These are phyloP conservation scores for Pleomassaria siparia DNA, from an alignment of 2,329 filamentous ascomycete genomes.

Conservation along the genomic window DNA sequence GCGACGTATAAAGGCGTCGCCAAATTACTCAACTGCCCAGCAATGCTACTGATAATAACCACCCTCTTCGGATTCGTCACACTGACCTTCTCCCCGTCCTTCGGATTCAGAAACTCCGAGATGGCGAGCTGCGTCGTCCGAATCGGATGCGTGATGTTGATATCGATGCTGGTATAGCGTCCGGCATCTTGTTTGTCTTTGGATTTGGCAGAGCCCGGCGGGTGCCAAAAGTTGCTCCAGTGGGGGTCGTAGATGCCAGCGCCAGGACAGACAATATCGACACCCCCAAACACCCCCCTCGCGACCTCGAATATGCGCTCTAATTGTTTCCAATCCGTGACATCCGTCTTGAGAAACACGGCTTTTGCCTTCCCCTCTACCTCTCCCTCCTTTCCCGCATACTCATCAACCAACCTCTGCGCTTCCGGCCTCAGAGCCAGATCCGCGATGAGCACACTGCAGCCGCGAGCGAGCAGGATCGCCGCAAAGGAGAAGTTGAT, in stretches of 20 bases:
- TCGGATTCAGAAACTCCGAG: slow-evolving; percentile 45
- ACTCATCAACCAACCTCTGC: slow-evolving; percentile 42
- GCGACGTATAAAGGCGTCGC: slow-evolving; percentile 49
- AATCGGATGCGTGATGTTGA: slow-evolving; percentile 53
- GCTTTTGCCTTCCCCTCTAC: slow-evolving; percentile 35
- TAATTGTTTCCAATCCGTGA: slow-evolving; percentile 40
- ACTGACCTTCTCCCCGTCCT: slow-evolving; percentile 35
- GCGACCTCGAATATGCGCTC: slow-evolving; percentile 35
- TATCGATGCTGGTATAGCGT: slow-evolving; percentile 43
- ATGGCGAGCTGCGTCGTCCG: slow-evolving; percentile 52
- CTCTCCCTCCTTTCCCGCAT: slow-evolving; percentile 25
- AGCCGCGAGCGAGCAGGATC: slow-evolving; percentile 47
- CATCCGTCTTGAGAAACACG: slow-evolving; percentile 49
- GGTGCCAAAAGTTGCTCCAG: slow-evolving; percentile 53
- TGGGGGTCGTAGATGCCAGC: slow-evolving; percentile 53
- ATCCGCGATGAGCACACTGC: slow-evolving; percentile 54
- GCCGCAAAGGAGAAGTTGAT: slow-evolving; percentile 52
- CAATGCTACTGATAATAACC: slow-evolving; percentile 48
- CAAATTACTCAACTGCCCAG: slow-evolving; percentile 45
- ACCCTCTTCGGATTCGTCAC: slow-evolving; percentile 49
- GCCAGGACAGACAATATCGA: slow-evolving; percentile 53
- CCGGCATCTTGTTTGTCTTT: slow-evolving; percentile 35
- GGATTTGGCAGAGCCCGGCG: slow-evolving; percentile 41
- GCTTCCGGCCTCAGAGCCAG: slow-evolving; percentile 52
- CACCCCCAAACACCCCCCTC: slow-evolving; percentile 31